These are phyloP conservation scores for Aspergillus pseudoterreus DNA, from an alignment of 2,329 filamentous ascomycete genomes.

Conservation along the genomic window DNA sequence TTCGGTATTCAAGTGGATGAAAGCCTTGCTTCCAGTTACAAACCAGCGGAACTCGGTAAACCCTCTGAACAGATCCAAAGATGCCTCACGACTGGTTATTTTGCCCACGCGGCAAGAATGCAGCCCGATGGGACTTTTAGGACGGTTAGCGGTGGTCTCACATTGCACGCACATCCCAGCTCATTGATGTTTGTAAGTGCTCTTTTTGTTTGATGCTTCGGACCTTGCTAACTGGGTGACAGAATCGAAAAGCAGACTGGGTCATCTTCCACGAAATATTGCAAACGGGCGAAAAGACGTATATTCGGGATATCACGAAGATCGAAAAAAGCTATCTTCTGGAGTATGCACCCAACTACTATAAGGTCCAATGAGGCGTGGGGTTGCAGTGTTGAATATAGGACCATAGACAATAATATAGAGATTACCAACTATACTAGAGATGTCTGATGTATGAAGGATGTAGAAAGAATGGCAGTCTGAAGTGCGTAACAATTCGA, in stretches of 20 bases:
- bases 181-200: constrained; percentile 76
- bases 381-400: background rate
- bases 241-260: constrained; percentile 92
- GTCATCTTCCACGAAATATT: constrained; percentile 92
- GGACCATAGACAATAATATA: too few species aligned
- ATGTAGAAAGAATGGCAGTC: too few species aligned
- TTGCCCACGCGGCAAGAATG: constrained; percentile 91
- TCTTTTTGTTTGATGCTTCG: background rate
- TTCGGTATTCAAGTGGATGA: constrained; percentile 72
- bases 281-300: constrained; percentile 83
- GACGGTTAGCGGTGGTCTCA: constrained; percentile 74
- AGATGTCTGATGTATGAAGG: background rate
- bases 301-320: constrained; percentile 86
- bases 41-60: constrained; percentile 33
- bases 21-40: constrained; percentile 39
- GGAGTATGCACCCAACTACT: constrained; percentile 83
- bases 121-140: constrained; percentile 86
- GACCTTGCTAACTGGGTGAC: background rate
- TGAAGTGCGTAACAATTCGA: too few species aligned
- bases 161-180: constrained; percentile 83
- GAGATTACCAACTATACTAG: background rate
- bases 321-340: constrained; percentile 90
- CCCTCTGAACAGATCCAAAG: constrained; percentile 72
- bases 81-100: constrained; percentile 86
- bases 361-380: constrained; percentile 52